Base-by-base conservation (phyloP, 2,329 filamentous ascomycete species). In the Arthrinium phaeospermum region DNA sequence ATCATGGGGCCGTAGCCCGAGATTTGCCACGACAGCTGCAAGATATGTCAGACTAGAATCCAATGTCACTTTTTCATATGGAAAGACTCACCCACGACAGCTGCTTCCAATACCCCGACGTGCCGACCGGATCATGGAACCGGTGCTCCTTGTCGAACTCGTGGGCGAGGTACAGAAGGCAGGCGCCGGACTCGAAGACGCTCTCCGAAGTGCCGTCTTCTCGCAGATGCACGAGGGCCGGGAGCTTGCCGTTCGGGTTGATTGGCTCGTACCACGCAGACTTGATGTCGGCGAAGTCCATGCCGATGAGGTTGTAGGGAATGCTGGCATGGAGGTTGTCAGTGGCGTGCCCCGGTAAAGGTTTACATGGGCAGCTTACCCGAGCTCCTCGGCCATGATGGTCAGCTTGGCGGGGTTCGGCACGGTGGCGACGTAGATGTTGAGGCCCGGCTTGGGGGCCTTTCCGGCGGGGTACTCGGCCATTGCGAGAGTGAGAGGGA, bases 141-240 rank as follows among this genome's bases (percentile, higher is more conserved):
- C 74, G 75, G 67, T 77, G 53, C n/a, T 75, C 75, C 68, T 75
- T 77, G 57, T 78, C 77, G 24, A 78, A 78, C 70, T 75, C 75
- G 70, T 68, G 73, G 12, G 70, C 74, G 3, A 78, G 72, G 30
- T 79, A 78, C 37, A 78, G 71, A 49, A 78, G 71, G 67, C 75
- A 78, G 34, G 78, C 73, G 10, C 71, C 78, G 71, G 76, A 78
- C 51, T 79, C 76, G 27, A 77, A 78, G 6, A 79, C 73, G 0
- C 61, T 76, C 34, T 77, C 74, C 7, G 74, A 72, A 1, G 73
- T 75, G 14, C 75, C 76, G 72, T 78, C 76, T 5, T 76, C 75
- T 41, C 76, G 75, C 41, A 76, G 71, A 64, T 79, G 76, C 7
- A 77, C 73, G 68, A 79, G 72, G 44, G 77, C 77, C 5, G 77